Percentiles rank a stretch among this genome's conserved stretches.
Evolutionary conservation across 164 flowering plant species (phyloP).

Genomic region (Kingdonia uniflora): DNA sequence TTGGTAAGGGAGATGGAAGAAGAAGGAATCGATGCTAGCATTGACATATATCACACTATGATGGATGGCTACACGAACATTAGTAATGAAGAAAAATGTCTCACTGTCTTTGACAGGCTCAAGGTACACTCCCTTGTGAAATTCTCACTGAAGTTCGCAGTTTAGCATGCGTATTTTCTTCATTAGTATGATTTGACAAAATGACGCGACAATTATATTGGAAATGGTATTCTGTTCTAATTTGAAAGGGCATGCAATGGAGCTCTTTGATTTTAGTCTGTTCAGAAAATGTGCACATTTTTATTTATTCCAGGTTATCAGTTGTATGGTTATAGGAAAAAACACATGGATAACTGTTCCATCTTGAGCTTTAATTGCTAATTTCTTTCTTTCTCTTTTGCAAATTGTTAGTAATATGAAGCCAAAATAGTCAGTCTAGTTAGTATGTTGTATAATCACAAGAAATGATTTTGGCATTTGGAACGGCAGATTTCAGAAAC

Average conservation of each 20-base stretch:
- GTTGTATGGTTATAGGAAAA: no score
- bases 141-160: not conserved
- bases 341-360: no score
- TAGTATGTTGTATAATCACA: no score
- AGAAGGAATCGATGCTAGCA: conserved; percentile 91
- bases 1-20: conserved; percentile 94
- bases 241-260: not conserved
- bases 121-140: conserved; percentile 38
- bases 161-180: not conserved
- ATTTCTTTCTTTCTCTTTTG: no score
- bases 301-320: not conserved
- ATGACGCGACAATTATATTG: not conserved
- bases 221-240: not conserved
- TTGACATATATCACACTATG: conserved; percentile 91
- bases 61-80: conserved; percentile 97
- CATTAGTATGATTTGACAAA: not conserved
- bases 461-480: no score
- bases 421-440: no score
- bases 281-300: not conserved
- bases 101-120: conserved; percentile 75
- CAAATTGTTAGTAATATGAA: no score
- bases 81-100: conserved; percentile 68
- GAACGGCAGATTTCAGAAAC: no score
- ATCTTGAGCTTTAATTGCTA: no score
- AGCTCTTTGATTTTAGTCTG: not conserved